Evolutionary conservation across 257 asterid species (phyloP).

Genomic region (Nicotiana attenuata): DNA sequence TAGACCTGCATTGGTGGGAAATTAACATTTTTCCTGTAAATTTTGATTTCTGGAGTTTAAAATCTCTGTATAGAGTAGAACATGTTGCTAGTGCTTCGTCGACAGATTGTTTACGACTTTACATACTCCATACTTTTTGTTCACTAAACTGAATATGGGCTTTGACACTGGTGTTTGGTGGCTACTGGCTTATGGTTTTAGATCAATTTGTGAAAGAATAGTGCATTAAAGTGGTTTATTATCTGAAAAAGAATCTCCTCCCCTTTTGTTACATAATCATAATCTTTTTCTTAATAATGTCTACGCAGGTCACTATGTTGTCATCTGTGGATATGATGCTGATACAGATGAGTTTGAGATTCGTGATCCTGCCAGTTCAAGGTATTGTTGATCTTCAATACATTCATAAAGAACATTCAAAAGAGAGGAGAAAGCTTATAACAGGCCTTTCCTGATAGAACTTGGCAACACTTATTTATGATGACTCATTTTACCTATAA

Average conservation of each 20-base stretch:
- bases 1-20: not conserved
- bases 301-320: slow-evolving; percentile 71
- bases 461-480: not conserved
- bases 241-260: not conserved
- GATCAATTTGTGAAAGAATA: not conserved
- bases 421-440: not conserved
- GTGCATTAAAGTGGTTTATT: not conserved
- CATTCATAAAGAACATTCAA: not conserved
- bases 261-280: not conserved
- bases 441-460: not conserved
- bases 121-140: not conserved
- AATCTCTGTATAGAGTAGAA: not conserved
- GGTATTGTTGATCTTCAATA: slow-evolving; percentile 27
- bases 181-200: not conserved
- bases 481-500: not conserved
- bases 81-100: not conserved
- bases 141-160: not conserved
- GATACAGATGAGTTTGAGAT: slow-evolving; percentile 81
- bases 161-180: not conserved
- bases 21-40: not conserved
- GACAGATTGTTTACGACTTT: not conserved
- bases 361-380: slow-evolving; percentile 96
- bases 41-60: not conserved
- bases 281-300: not conserved
- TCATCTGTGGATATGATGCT: slow-evolving; percentile 85